phyloP scores from a whole-genome alignment of 495 filamentous ascomycete genomes.

The Parathielavia appendiculata region DNA sequence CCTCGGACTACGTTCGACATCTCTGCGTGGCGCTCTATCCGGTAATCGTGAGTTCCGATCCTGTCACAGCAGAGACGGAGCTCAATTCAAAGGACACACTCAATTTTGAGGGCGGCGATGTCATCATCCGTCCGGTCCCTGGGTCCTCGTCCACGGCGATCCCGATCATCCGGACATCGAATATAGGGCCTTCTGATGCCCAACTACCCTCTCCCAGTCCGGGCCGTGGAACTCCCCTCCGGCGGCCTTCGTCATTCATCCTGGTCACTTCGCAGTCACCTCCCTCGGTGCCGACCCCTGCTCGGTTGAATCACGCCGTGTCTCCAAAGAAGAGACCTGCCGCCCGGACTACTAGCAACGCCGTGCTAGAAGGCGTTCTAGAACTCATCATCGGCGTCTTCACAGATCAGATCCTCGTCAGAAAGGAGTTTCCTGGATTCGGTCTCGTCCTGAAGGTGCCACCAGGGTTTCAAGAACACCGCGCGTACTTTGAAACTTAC shows the following conservation, averaged over 20 bases:
- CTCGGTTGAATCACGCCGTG: constrained; percentile 57
- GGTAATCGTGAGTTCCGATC: constrained; percentile 75
- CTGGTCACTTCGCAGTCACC: constrained; percentile 68
- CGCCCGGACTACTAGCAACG: constrained; percentile 54
- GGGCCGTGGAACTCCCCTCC: constrained; percentile 53
- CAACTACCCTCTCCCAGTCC: constrained; percentile 32
- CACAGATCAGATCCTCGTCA: constrained; percentile 69
- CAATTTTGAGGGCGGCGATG: constrained; percentile 79
- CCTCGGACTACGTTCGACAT: constrained; percentile 71
- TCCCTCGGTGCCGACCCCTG: constrained; percentile 49
- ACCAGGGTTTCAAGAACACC: constrained; percentile 86
- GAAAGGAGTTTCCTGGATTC: constrained; percentile 88
- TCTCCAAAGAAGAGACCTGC: constrained; percentile 50
- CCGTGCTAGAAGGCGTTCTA: constrained; percentile 67
- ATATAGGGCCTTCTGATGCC: constrained; percentile 47
- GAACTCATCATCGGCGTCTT: constrained; percentile 74
- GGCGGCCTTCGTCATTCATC: constrained; percentile 83
- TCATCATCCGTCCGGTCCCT: constrained; percentile 70
- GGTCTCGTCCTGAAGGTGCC: constrained; percentile 85
- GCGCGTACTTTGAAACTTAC: constrained; percentile 92
- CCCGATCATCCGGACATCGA: constrained; percentile 68
- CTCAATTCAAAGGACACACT: constrained; percentile 73
- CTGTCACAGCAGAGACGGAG: constrained; percentile 75
- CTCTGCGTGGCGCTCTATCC: constrained; percentile 77
- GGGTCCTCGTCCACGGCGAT: constrained; percentile 45